A percentile compares a stretch with the other conserved stretches of the same genome.
Conservation (phyloP, 495 filamentous ascomycete species). For the Penicillium bialowiezense region DNA sequence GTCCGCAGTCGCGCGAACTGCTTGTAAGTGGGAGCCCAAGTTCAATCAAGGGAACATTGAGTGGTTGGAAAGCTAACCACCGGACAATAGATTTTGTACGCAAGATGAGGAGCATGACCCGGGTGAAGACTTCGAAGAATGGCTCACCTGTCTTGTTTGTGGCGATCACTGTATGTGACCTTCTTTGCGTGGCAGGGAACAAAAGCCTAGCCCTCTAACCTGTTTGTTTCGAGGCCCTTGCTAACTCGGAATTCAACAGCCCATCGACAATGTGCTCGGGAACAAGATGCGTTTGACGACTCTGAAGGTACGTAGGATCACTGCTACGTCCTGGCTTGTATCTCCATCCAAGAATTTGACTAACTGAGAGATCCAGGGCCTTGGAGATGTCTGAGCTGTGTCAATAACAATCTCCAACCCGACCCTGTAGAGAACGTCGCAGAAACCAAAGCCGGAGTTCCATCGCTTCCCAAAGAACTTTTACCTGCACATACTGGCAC, state of each 20-base stretch:
- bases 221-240: slow-evolving; percentile 24
- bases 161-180: slow-evolving; percentile 76
- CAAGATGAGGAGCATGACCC: slow-evolving; percentile 85
- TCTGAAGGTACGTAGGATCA: slow-evolving; percentile 56
- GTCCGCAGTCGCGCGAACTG: slow-evolving; percentile 57
- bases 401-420: slow-evolving; percentile 61
- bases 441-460: slow-evolving; percentile 41
- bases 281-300: slow-evolving; percentile 66
- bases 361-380: too few relatives aligned
- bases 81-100: slow-evolving; percentile 62
- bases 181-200: slow-evolving; percentile 23
- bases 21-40: slow-evolving; percentile 55
- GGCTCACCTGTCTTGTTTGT: slow-evolving; percentile 75
- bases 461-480: slow-evolving; percentile 67
- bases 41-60: slow-evolving; percentile 4
- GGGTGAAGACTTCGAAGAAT: slow-evolving; percentile 82
- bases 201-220: slow-evolving; percentile 24
- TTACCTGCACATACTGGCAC: slow-evolving; percentile 68
- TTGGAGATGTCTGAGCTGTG: slow-evolving; percentile 82
- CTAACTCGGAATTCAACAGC: slow-evolving; percentile 51
- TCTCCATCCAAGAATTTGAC: too few relatives aligned
- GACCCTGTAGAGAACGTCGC: slow-evolving; percentile 37
- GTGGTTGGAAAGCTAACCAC: slow-evolving; percentile 19
- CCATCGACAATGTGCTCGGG: slow-evolving; percentile 90
- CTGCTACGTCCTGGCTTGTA: not conserved